phyloP scores from a whole-genome alignment of 2,329 filamentous ascomycete species.

The Epichloe amarillans region DNA sequence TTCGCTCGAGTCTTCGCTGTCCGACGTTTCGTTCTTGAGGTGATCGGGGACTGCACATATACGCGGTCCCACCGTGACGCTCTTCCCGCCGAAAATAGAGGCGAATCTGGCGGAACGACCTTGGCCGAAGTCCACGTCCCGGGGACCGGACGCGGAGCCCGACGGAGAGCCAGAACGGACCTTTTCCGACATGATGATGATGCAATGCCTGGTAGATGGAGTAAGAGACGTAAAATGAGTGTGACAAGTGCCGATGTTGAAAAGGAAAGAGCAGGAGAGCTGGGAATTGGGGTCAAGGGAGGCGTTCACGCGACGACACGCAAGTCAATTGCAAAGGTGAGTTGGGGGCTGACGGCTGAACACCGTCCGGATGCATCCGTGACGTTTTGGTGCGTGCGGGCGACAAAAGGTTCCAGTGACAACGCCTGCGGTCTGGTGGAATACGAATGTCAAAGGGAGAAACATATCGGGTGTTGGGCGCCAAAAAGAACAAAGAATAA shows the following conservation, averaged over 20 bases:
- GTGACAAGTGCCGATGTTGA: not conserved
- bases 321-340: not conserved
- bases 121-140: constrained; percentile 12
- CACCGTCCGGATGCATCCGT: constrained; percentile 1
- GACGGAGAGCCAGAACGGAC: not conserved
- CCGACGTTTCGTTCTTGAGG: constrained; percentile 22
- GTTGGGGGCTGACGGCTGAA: not conserved
- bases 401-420: not conserved
- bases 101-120: constrained; percentile 18
- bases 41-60: constrained; percentile 33
- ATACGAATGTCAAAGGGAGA: not conserved
- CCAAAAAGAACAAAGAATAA: not conserved
- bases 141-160: constrained; percentile 6
- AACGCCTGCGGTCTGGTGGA: not conserved
- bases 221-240: not conserved
- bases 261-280: not conserved
- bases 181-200: constrained; percentile 16
- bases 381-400: not conserved
- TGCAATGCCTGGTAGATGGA: not conserved
- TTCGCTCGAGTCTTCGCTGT: constrained; percentile 32
- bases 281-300: not conserved
- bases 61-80: constrained; percentile 34
- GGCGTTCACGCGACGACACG: not conserved
- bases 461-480: not conserved
- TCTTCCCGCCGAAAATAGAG: constrained; percentile 24